phyloP scores from a whole-genome alignment of 2,329 filamentous ascomycete species.

The Graphilbum ipis-grandicollis region DNA sequence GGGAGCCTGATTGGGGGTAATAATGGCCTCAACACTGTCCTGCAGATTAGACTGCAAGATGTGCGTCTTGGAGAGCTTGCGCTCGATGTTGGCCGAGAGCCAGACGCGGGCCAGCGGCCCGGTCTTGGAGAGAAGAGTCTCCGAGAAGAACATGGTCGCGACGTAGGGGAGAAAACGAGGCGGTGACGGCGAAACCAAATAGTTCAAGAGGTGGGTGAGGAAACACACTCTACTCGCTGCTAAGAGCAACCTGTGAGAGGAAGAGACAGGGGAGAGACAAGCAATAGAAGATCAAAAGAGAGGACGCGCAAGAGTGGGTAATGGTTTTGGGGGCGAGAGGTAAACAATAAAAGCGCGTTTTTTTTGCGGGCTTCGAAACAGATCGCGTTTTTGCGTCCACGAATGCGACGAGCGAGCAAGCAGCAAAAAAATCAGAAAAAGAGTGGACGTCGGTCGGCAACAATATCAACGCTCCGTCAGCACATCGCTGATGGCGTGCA shows the following conservation, averaged over 20 bases:
- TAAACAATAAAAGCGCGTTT: constrained; percentile 3
- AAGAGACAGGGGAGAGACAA: neutral
- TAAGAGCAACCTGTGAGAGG: neutral
- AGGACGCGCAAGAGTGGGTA: neutral
- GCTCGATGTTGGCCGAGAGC: constrained; percentile 94
- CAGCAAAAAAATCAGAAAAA: neutral
- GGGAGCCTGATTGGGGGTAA: constrained; percentile 79
- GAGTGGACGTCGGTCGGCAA: neutral
- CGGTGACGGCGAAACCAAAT: neutral
- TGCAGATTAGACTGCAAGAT: constrained; percentile 89
- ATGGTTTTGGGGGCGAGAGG: neutral
- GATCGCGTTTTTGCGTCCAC: neutral
- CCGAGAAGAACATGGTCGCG: constrained; percentile 80
- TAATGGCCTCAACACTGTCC: constrained; percentile 88
- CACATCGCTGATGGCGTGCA: too few relatives aligned
- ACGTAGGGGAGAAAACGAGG: too few relatives aligned
- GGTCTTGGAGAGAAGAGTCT: constrained; percentile 88
- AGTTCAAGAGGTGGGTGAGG: too few relatives aligned
- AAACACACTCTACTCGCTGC: neutral
- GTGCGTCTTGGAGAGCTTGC: constrained; percentile 94
- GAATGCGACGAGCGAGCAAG: neutral
- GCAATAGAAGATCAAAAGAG: too few relatives aligned
- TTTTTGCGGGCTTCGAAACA: neutral
- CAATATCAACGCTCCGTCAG: too few relatives aligned
- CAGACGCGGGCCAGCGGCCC: constrained; percentile 94